Percentiles rank a stretch among this genome's conserved stretches.
Evolutionary conservation across 805 yeast genomes (phyloP).

Genomic region (Ogataea ganodermae): DNA sequence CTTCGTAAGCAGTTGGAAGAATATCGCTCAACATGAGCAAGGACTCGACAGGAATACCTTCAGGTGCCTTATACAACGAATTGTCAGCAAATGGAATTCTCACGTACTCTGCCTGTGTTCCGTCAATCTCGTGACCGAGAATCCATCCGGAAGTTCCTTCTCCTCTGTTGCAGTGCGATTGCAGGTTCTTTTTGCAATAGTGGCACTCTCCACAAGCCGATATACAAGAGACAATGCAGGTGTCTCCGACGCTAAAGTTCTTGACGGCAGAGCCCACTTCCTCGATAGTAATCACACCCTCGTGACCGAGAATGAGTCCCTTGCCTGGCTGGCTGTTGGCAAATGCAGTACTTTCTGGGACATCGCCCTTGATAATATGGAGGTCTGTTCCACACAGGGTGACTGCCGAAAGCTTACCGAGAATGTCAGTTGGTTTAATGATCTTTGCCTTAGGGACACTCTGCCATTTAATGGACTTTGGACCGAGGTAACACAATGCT

Average conservation of each 20-base stretch:
- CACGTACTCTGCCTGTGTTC: conserved; percentile 65
- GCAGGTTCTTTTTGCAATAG: conserved; percentile 55
- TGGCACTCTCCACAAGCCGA: conserved; percentile 62
- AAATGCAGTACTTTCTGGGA: conserved; percentile 50
- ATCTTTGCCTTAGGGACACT: conserved; percentile 46
- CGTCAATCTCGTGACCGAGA: conserved; percentile 60
- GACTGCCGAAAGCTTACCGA: conserved; percentile 55
- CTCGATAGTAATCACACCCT: conserved; percentile 56
- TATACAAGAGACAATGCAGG: conserved; percentile 64
- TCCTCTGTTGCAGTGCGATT: conserved; percentile 56
- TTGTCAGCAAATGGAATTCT: conserved; percentile 53
- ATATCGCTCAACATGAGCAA: conserved; percentile 64
- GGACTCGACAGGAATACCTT: conserved; percentile 42
- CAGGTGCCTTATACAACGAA: conserved; percentile 39
- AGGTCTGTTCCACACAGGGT: conserved; percentile 69
- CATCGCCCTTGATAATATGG: conserved; percentile 62
- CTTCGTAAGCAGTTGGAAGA: conserved; percentile 67
- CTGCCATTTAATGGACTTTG: conserved; percentile 41
- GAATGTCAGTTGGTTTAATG: conserved; percentile 51
- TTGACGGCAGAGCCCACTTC: conserved; percentile 51
- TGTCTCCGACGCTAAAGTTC: conserved; percentile 55
- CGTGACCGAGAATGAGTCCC: conserved; percentile 56
- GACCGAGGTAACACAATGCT: conserved; percentile 49
- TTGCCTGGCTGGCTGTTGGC: conserved; percentile 23
- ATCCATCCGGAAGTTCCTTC: conserved; percentile 50